Conservation (phyloP, 2,329 filamentous ascomycete species). For the Fusarium solani-melongenae region DNA sequence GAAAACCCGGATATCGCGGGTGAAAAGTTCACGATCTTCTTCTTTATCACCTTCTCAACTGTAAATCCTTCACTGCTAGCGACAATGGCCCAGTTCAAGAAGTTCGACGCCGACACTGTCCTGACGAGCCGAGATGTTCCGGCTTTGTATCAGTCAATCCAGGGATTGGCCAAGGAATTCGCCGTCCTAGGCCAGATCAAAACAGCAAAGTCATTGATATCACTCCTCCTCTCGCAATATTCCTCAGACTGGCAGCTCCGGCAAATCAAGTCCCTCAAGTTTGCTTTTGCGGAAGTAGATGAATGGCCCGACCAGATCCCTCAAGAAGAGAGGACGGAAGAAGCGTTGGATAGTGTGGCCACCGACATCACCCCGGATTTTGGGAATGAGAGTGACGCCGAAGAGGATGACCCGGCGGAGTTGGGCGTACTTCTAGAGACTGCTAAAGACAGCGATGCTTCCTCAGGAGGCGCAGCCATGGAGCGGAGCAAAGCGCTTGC, state of each 20-base stretch:
- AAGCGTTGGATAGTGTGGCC: not conserved
- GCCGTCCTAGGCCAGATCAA: constrained; percentile 28
- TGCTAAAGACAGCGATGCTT: not conserved
- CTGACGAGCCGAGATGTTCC: constrained; percentile 13
- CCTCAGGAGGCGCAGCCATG: not conserved
- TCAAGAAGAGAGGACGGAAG: not conserved
- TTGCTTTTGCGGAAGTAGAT: constrained; percentile 27
- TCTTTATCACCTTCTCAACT: not conserved
- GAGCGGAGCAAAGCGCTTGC: not conserved
- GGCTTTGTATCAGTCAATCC: constrained; percentile 16
- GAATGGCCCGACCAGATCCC: constrained; percentile 32
- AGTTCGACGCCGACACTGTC: constrained; percentile 17
- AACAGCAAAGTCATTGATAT: constrained; percentile 19
- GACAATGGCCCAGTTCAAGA: constrained; percentile 6
- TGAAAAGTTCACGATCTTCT: not conserved
- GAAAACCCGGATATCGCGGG: not conserved
- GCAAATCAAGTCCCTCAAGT: constrained; percentile 2
- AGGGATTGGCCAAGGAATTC: constrained; percentile 29
- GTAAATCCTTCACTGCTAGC: not conserved
- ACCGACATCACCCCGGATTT: not conserved
- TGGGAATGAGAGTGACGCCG: not conserved
- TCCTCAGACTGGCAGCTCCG: constrained; percentile 30
- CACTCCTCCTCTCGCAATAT: constrained; percentile 31
- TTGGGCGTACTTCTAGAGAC: not conserved
- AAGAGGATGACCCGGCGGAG: not conserved